These are phyloP conservation scores for Hypomontagnella submonticulosa DNA, from an alignment of 495 filamentous ascomycete genomes.

Conservation along the genomic window DNA sequence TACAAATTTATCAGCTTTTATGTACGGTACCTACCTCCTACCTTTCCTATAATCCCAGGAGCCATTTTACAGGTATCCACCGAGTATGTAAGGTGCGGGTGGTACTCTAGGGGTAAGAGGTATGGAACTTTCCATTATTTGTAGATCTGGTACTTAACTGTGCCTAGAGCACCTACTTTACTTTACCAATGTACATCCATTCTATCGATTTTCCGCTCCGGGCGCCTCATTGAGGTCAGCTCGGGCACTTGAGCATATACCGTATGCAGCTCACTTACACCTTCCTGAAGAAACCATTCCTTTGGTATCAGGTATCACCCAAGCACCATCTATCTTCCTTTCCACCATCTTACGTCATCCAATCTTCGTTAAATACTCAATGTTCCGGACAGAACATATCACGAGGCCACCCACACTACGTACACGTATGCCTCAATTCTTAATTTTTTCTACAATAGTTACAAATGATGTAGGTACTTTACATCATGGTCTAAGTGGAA, in stretches of 20 bases:
- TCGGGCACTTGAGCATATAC: background rate
- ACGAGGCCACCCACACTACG: conserved; percentile 9
- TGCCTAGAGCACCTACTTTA: background rate
- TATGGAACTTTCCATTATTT: too few species aligned
- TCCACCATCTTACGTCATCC: conserved; percentile 22
- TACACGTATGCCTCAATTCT: background rate
- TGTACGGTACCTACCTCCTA: conserved; percentile 1
- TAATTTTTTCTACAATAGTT: background rate
- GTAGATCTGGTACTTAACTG: background rate
- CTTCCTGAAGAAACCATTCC: conserved; percentile 28
- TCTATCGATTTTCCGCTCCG: conserved; percentile 23
- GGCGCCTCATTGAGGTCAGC: conserved; percentile 18
- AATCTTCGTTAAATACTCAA: conserved; percentile 1
- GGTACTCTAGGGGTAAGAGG: too few species aligned
- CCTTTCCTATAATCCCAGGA: too few species aligned
- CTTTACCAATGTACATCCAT: background rate
- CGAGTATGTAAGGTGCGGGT: too few species aligned
- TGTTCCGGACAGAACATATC: conserved; percentile 7
- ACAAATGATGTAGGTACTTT: too few species aligned
- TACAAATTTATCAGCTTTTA: background rate
- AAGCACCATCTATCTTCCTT: background rate
- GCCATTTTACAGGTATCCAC: too few species aligned
- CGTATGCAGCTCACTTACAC: conserved; percentile 4
- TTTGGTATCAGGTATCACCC: background rate
- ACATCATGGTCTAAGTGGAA: conserved; percentile 19